A percentile compares a stretch with the other conserved stretches of the same genome.
Conservation (phyloP, 192 early-diverging fungal species). For the Pilobolus umbonatus region DNA sequence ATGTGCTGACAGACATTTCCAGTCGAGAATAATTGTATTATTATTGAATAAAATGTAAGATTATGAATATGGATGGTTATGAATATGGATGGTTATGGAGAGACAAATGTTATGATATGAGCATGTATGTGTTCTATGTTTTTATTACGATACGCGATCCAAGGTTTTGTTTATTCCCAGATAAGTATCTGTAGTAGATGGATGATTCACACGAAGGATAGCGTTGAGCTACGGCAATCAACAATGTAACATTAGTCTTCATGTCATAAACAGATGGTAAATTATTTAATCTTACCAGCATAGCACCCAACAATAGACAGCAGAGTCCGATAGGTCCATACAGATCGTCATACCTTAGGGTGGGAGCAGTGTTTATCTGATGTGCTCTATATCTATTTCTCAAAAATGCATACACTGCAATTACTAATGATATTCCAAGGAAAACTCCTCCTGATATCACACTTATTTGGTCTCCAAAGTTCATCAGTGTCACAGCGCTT, state of each 20-base stretch:
- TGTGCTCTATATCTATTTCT: constrained; percentile 74
- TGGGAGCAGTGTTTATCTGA: constrained; percentile 49
- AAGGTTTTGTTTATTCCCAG: neutral
- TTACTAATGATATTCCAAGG: constrained; percentile 57
- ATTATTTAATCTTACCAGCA: constrained; percentile 26
- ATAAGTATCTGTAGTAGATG: neutral
- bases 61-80: no score
- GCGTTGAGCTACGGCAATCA: constrained; percentile 8
- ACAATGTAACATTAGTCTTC: neutral
- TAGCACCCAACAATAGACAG: constrained; percentile 55
- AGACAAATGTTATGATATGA: no score
- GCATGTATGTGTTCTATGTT: no score
- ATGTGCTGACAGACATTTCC: no score
- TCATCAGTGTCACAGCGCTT: constrained; percentile 65
- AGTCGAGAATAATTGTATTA: no score
- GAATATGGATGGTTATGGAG: no score
- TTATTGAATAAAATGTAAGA: no score
- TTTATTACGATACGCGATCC: no score
- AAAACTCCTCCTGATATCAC: constrained; percentile 64
- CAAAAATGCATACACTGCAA: constrained; percentile 71
- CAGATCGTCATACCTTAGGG: constrained; percentile 63
- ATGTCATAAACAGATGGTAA: neutral
- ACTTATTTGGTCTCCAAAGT: constrained; percentile 74
- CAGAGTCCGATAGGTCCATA: constrained; percentile 70
- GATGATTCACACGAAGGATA: constrained; percentile 44